These are phyloP conservation scores for Aspergillus pseudonomiae DNA, from an alignment of 2,329 filamentous ascomycete genomes.

Conservation along the genomic window DNA sequence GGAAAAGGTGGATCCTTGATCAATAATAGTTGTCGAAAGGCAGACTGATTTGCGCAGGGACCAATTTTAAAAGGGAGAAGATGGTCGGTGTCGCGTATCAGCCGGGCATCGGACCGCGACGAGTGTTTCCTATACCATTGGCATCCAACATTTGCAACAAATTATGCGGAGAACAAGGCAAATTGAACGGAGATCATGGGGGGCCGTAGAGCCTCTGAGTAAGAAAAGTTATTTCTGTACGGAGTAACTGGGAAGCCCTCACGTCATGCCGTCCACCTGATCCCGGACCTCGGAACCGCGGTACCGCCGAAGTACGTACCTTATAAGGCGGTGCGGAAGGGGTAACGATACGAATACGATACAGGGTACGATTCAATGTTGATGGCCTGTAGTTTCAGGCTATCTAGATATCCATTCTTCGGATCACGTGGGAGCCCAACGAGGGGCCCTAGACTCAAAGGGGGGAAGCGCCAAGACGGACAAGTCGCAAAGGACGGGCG, in stretches of 20 bases:
- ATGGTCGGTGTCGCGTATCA: conserved; percentile 2
- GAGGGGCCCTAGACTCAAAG: conserved; percentile 14
- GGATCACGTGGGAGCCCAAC: neutral
- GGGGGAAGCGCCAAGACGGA: conserved; percentile 17
- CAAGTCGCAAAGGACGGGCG: conserved; percentile 23
- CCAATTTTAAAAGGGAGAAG: conserved; percentile 4
- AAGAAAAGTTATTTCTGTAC: conserved; percentile 7
- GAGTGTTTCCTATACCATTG: neutral
- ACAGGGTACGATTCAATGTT: neutral
- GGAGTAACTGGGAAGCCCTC: neutral
- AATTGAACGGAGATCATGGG: neutral
- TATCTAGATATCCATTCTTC: neutral
- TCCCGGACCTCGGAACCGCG: conserved; percentile 7
- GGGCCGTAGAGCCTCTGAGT: conserved; percentile 1
- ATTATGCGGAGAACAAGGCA: neutral
- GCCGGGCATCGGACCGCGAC: neutral
- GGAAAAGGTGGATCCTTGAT: conserved; percentile 7
- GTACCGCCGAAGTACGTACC: conserved; percentile 2
- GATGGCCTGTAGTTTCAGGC: neutral
- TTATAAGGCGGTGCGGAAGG: neutral
- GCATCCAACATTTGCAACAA: neutral
- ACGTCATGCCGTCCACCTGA: conserved; percentile 15
- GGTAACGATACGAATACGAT: neutral
- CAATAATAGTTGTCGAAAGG: neutral
- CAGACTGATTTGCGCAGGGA: conserved; percentile 8